Conservation (phyloP, 208 protist genomes). For the Sergeia podlipaevii region DNA sequence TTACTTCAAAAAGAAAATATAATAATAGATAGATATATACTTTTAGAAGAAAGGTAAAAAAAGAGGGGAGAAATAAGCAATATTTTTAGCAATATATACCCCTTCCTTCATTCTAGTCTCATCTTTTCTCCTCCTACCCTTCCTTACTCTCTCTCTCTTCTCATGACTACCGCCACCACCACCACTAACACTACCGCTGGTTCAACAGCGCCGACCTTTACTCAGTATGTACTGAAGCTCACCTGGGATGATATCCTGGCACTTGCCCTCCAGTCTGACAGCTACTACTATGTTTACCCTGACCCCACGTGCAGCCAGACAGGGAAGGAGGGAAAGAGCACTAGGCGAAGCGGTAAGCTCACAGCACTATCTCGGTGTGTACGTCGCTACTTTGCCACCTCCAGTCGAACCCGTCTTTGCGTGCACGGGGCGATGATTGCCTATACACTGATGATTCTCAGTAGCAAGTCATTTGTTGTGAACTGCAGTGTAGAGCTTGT, state of each 20-base stretch:
- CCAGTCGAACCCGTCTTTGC: constrained; percentile 20
- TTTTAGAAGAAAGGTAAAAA: too few relatives aligned
- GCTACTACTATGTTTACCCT: constrained; percentile 18
- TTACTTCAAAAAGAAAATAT: too few relatives aligned
- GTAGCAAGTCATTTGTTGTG: constrained; percentile 13
- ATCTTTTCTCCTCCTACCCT: constrained; percentile 5
- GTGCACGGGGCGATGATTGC: constrained; percentile 10
- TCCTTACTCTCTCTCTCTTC: constrained; percentile 2
- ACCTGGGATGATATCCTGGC: constrained; percentile 16
- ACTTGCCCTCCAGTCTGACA: constrained; percentile 16
- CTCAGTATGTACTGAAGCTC: constrained; percentile 6
- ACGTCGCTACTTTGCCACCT: constrained; percentile 11
- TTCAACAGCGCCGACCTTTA: background rate
- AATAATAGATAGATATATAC: too few relatives aligned
- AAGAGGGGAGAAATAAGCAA: too few relatives aligned
- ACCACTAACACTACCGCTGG: background rate
- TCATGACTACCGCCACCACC: background rate
- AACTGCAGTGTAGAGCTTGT: constrained; percentile 13
- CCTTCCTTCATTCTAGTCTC: background rate
- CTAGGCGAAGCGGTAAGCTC: background rate
- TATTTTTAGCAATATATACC: too few relatives aligned
- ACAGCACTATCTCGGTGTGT: background rate
- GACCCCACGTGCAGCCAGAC: background rate
- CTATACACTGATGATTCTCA: constrained; percentile 17
- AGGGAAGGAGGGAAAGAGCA: background rate